These are phyloP conservation scores for Mortierella polycephala DNA, from an alignment of 371 early-diverging fungal genomes.

Conservation along the genomic window DNA sequence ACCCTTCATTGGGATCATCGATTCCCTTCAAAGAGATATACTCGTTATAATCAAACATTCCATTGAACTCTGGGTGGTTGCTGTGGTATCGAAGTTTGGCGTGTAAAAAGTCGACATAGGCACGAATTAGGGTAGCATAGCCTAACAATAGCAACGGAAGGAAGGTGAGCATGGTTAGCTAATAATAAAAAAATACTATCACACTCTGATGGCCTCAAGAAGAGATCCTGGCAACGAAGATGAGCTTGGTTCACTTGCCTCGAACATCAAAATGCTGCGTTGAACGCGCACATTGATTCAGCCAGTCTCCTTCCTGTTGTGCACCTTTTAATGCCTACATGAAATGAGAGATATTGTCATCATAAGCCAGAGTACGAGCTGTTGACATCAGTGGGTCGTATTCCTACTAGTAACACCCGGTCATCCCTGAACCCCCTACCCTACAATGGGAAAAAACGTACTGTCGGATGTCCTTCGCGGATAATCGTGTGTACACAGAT, in stretches of 20 bases:
- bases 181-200: too few relatives aligned
- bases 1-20: constrained; percentile 98
- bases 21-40: constrained; percentile 92
- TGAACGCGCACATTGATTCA: constrained; percentile 74
- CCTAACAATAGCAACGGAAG: constrained; percentile 53
- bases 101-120: constrained; percentile 89
- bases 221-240: too few relatives aligned
- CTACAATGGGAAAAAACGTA: too few relatives aligned
- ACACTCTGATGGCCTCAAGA: too few relatives aligned
- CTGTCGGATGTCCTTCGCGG: constrained; percentile 90
- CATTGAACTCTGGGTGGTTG: constrained; percentile 93
- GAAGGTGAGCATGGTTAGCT: too few relatives aligned
- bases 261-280: constrained; percentile 68
- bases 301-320: constrained; percentile 73
- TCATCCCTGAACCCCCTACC: too few relatives aligned
- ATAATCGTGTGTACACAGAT: constrained; percentile 96
- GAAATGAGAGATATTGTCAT: constrained; percentile 4
- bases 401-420: too few relatives aligned
- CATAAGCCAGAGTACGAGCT: too few relatives aligned
- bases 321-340: constrained; percentile 79
- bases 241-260: too few relatives aligned
- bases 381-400: too few relatives aligned
- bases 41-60: constrained; percentile 96
- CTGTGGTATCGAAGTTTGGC: constrained; percentile 93
- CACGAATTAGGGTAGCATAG: constrained; percentile 91